Evolutionary conservation across 2,329 filamentous ascomycete genomes (phyloP).

Genomic region (Hymenotorrendiella dingleyae): DNA sequence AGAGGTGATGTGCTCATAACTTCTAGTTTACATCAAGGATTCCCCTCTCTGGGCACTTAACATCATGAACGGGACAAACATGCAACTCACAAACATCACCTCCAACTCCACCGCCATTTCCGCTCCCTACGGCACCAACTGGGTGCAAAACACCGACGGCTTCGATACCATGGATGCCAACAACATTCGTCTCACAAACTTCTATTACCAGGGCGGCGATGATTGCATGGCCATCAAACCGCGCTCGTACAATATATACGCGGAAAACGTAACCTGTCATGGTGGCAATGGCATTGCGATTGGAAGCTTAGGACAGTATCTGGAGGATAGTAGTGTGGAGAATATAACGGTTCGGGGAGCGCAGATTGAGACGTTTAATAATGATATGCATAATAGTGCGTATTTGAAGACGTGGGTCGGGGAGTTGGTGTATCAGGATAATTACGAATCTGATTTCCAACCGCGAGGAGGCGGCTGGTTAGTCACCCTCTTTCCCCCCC

Average conservation of each 20-base stretch:
- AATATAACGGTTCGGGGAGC: constrained; percentile 44
- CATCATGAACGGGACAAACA: constrained; percentile 51
- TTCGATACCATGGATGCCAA: constrained; percentile 51
- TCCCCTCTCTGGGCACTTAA: constrained; percentile 49
- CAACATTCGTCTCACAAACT: constrained; percentile 44
- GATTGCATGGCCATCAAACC: constrained; percentile 54
- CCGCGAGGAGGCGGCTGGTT: constrained; percentile 47
- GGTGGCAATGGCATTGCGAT: constrained; percentile 52
- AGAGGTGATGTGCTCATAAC: neutral
- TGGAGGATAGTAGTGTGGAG: constrained; percentile 45
- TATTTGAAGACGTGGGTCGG: constrained; percentile 55
- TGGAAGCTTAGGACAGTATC: constrained; percentile 49
- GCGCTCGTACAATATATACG: constrained; percentile 44
- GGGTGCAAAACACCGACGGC: constrained; percentile 53
- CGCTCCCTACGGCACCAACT: constrained; percentile 46
- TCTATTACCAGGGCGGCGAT: constrained; percentile 50
- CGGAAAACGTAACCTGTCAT: constrained; percentile 43
- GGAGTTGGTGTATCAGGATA: constrained; percentile 37
- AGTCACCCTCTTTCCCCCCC: neutral
- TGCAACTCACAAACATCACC: constrained; percentile 45
- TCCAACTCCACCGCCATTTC: constrained; percentile 44
- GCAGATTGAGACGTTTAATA: constrained; percentile 39
- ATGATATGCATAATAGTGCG: constrained; percentile 41
- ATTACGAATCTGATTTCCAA: constrained; percentile 43
- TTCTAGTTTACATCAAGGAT: constrained; percentile 39